Conservation (phyloP, 1,284 basidiomycete species). For the Puccinia polysora region DNA sequence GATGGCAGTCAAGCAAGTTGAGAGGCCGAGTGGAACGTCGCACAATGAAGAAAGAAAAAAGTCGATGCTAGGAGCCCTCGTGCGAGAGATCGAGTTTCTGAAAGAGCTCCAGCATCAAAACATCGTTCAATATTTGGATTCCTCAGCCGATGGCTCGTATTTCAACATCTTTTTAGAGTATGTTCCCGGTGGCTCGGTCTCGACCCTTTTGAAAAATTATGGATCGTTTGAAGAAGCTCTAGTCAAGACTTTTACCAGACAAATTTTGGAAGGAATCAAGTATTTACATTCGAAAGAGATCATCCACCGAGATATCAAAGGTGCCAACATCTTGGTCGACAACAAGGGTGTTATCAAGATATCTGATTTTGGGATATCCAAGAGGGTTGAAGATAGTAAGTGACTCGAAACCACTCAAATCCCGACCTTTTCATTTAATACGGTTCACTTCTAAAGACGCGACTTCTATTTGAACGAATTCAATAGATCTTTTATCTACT, state of each 20-base stretch:
- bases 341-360: slow-evolving; percentile 99
- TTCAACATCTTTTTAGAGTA: slow-evolving; percentile 99
- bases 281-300: slow-evolving; percentile 93
- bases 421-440: not conserved
- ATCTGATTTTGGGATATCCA: slow-evolving; percentile 97
- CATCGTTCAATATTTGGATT: slow-evolving; percentile 58
- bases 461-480: not conserved
- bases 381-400: slow-evolving; percentile 92
- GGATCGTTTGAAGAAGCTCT: slow-evolving; percentile 94
- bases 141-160: slow-evolving; percentile 76
- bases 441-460: too few relatives aligned
- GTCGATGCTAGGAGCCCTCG: slow-evolving; percentile 88
- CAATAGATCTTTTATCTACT: slow-evolving; percentile 67
- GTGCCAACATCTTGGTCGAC: slow-evolving; percentile 95
- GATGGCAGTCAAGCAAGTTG: slow-evolving; percentile 99
- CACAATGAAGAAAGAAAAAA: slow-evolving; percentile 90
- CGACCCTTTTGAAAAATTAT: slow-evolving; percentile 84
- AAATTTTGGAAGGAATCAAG: slow-evolving; percentile 83
- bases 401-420: too few relatives aligned
- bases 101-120: slow-evolving; percentile 89
- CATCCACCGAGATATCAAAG: slow-evolving; percentile 97
- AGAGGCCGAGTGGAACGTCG: slow-evolving; percentile 77
- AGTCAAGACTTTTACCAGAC: slow-evolving; percentile 87
- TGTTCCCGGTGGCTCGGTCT: slow-evolving; percentile 94
- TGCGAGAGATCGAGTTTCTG: slow-evolving; percentile 91